Conservation (phyloP, 2,329 filamentous ascomycete species). For the Leptographium radiaticola region DNA sequence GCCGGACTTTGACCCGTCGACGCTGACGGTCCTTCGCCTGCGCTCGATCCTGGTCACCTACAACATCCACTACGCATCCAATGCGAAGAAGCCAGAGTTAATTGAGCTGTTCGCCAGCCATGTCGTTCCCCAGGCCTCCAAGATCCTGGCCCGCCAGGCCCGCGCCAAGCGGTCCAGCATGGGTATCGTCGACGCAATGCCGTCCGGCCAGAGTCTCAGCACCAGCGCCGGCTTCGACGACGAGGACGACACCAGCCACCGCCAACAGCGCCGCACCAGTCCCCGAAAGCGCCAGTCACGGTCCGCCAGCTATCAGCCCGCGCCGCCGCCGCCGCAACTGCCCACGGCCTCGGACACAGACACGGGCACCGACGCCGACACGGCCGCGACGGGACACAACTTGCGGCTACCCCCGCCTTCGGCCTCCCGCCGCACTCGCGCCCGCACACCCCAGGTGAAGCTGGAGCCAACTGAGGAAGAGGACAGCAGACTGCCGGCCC, state of each 20-base stretch:
- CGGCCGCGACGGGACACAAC: constrained; percentile 14
- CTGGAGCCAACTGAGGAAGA: constrained; percentile 39
- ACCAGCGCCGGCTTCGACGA: constrained; percentile 26
- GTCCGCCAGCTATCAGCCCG: constrained; percentile 36
- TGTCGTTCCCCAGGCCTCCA: constrained; percentile 64
- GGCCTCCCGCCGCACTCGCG: constrained; percentile 36
- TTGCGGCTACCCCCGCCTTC: neutral
- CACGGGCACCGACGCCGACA: constrained; percentile 28
- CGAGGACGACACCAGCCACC: constrained; percentile 3
- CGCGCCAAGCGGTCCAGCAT: constrained; percentile 74
- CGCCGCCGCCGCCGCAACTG: constrained; percentile 13
- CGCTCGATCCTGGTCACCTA: constrained; percentile 86
- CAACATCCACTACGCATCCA: constrained; percentile 72
- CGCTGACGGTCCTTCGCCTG: constrained; percentile 74
- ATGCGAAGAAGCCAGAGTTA: constrained; percentile 82
- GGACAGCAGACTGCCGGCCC: constrained; percentile 8
- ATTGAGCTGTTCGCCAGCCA: constrained; percentile 72
- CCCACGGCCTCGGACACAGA: constrained; percentile 38
- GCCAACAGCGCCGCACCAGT: constrained; percentile 25
- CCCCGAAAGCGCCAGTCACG: constrained; percentile 42
- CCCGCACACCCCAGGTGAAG: constrained; percentile 41
- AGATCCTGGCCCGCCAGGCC: constrained; percentile 61
- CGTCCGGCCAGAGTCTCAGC: constrained; percentile 43
- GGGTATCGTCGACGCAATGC: constrained; percentile 64
- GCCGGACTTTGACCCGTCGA: constrained; percentile 70